Evolutionary conservation across 208 protist genomes (phyloP), one percentile per base, ranked within the genome.

Genomic region (Wallacemonas rigidus): DNA sequence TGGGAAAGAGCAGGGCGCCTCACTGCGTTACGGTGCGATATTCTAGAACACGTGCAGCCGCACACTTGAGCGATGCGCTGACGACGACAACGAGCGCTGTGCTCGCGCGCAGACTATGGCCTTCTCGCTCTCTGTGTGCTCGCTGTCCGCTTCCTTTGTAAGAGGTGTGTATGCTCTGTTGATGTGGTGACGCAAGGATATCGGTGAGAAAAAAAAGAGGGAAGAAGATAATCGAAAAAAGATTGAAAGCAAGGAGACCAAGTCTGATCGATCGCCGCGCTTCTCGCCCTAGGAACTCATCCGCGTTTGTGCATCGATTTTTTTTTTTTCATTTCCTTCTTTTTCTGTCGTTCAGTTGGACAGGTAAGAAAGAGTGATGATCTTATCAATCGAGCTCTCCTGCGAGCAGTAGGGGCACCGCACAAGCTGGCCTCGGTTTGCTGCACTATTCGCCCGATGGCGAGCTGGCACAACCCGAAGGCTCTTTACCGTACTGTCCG

Each of bases 341-440:
- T 26, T 0, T 26, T 26, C 67, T 35, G 12, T 9, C 0, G 7
- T 7, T 67, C 51, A 55, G 63, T 56, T 78, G 70, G 81, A 91
- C 35, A 95, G 67, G 58, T 86, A 92, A 6, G 77, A 86, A 0
- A 95, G 74, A 17, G 81, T 89, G 38, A 88, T 35, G 41, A 85
- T 69, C 17, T 82, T 40, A 45, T 71, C 74, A 11, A 85, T 47
- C 3, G 72, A 40, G 1, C 83, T 88, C 9, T 85, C 79, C 26
- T 71, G 74, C 1, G 72, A 68, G 77, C 90, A 95, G 63, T 95
- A 95, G 1, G 88, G 88, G 74, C 90, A 95, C 45, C 77, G 77
- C 44, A 91, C 86, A 1, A 75, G 43, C 38, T 73, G 35, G 12
- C 48, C 68, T 3, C 55, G 47, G 7, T 51, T 36, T 3, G 74